Conservation (phyloP, 805 yeast species). For the Metschnikowia gruessii region DNA sequence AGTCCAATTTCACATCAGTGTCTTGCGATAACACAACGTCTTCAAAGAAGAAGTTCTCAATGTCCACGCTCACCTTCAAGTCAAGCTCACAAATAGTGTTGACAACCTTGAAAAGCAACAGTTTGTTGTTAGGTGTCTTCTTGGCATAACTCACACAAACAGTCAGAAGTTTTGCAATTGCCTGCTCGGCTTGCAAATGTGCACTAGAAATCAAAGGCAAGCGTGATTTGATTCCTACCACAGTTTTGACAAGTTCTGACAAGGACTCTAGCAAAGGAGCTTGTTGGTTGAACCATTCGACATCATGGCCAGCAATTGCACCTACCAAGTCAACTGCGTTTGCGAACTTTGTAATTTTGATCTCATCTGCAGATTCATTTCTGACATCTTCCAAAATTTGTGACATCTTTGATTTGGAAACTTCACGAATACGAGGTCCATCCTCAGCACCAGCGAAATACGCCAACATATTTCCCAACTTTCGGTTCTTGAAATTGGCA, state of each 20-base stretch:
- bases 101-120: constrained; percentile 31
- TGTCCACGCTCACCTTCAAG: constrained; percentile 42
- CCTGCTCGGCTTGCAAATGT: constrained; percentile 70
- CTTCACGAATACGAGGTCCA: constrained; percentile 54
- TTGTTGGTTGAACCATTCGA: constrained; percentile 58
- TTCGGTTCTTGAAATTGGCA: constrained; percentile 60
- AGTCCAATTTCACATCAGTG: constrained; percentile 44
- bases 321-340: constrained; percentile 66
- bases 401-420: constrained; percentile 51
- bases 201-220: constrained; percentile 51
- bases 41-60: constrained; percentile 58
- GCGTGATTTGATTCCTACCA: constrained; percentile 36
- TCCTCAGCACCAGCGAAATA: constrained; percentile 57
- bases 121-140: constrained; percentile 24
- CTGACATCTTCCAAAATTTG: constrained; percentile 46
- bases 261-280: constrained; percentile 43
- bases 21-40: constrained; percentile 53
- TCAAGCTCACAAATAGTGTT: constrained; percentile 43
- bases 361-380: constrained; percentile 50
- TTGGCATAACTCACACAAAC: constrained; percentile 31
- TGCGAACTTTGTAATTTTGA: constrained; percentile 62
- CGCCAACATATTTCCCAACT: constrained; percentile 63
- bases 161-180: constrained; percentile 58
- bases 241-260: constrained; percentile 42
- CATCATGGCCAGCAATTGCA: constrained; percentile 49